Base-by-base conservation (phyloP, 345 rosid genomes). In the Aquilaria sinensis region DNA sequence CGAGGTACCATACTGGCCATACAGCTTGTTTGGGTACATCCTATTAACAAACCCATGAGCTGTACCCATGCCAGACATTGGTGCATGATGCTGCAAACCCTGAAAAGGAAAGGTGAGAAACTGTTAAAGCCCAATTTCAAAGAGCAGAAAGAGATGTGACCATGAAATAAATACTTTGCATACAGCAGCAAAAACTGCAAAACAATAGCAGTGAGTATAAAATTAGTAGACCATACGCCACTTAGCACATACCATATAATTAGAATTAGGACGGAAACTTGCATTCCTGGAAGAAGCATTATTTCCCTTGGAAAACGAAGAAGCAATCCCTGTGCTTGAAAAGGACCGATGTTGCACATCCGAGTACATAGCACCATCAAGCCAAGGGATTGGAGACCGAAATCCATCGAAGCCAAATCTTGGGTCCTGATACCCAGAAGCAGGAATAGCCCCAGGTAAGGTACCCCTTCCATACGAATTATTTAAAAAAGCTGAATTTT, bases 381-480 rank as follows among this genome's bases (percentile, higher is more conserved):
- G 57, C 82, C 88, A 83, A 14, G 84, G 77, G 63, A 78, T 58
- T 4, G 84, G 72, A 57, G 73, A 76, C 56, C 72, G 78, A 62
- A 61, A 67, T 48, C 75, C 89, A 72, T 88, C 96, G 75, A 73
- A 83, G 34, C 72, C 75, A 61, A 12, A 79, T 66, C 84, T 79
- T 47, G 77, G 81, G 68, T 86, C 98, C 85, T 80, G 91, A 68
- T 84, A 88, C 52, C 85, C 86, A 56, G 86, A 47, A 31, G 83
- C 55, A 47, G 78, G 77, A 48, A 68, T 57, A 54, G 80, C 77
- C 45, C 88, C 90, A 2, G 76, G 80, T 12, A 69, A 55, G 60
- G 77, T 62, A 71, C 82, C 77, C 72, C 77, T 80, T 63, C 86
- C 93, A 71, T 85, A 82, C 52, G 83, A 52, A 69, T 76, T 84